phyloP scores from a whole-genome alignment of 208 protist species.

The Leishmania martiniquensis region DNA sequence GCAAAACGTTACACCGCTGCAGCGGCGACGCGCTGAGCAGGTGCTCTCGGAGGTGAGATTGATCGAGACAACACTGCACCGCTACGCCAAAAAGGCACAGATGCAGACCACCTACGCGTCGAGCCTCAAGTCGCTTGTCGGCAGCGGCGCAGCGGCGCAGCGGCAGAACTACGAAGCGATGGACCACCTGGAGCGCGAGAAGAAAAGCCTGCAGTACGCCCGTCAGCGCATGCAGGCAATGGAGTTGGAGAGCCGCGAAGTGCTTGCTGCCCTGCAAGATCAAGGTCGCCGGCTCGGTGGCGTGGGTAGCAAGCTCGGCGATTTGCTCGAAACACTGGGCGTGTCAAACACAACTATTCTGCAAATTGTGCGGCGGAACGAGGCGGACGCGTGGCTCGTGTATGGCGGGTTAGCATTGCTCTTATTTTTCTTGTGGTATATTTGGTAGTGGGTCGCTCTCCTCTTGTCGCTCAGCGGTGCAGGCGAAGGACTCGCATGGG shows the following conservation, averaged over 20 bases:
- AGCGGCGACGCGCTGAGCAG: slow-evolving; percentile 64
- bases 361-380: slow-evolving; percentile 83
- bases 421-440: slow-evolving; percentile 76
- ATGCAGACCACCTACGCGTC: slow-evolving; percentile 37
- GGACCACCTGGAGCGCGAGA: slow-evolving; percentile 61
- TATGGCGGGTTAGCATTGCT: slow-evolving; percentile 66
- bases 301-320: slow-evolving; percentile 53
- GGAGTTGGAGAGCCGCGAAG: slow-evolving; percentile 61
- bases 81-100: slow-evolving; percentile 42
- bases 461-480: background rate
- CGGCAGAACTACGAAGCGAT: slow-evolving; percentile 49
- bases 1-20: slow-evolving; percentile 49
- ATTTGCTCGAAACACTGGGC: slow-evolving; percentile 77
- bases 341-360: slow-evolving; percentile 80
- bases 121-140: slow-evolving; percentile 56
- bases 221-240: slow-evolving; percentile 70
- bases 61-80: slow-evolving; percentile 48
- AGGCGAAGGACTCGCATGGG: background rate
- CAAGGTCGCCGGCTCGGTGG: slow-evolving; percentile 68
- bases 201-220: slow-evolving; percentile 68
- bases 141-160: slow-evolving; percentile 27
- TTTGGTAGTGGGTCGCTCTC: slow-evolving; percentile 29
- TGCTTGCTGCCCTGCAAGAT: slow-evolving; percentile 66
- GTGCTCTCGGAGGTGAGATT: slow-evolving; percentile 66
- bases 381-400: slow-evolving; percentile 81